These are phyloP conservation scores for Pseudoneurospora amorphoporcata DNA, from an alignment of 495 filamentous ascomycete species.

Conservation along the genomic window DNA sequence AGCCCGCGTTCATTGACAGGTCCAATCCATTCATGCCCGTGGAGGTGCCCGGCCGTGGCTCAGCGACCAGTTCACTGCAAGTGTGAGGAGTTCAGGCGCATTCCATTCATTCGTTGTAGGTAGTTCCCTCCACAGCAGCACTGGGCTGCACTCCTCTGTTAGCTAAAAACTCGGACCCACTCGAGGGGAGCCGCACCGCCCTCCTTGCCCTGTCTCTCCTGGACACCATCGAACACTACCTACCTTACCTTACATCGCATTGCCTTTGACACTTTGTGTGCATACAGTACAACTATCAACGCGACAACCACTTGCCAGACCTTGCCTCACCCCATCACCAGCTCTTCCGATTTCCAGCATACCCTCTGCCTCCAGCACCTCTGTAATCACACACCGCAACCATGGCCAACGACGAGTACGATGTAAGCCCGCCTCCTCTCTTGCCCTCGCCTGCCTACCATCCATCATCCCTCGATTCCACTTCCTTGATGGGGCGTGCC, in stretches of 20 bases:
- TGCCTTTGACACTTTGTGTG: slow-evolving; percentile 8
- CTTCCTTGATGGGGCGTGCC: neutral
- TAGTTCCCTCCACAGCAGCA: neutral
- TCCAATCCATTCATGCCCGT: neutral
- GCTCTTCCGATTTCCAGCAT: neutral
- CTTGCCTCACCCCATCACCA: slow-evolving; percentile 13
- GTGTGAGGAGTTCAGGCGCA: neutral
- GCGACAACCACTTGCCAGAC: neutral
- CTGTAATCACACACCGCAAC: slow-evolving; percentile 17
- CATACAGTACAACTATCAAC: slow-evolving; percentile 4
- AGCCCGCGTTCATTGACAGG: neutral
- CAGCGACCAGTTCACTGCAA: neutral
- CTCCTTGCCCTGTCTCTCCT: slow-evolving; percentile 20
- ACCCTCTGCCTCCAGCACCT: neutral
- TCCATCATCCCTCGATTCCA: neutral
- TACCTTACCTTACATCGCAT: too few relatives aligned
- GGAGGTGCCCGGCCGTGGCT: neutral
- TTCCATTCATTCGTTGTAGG: neutral
- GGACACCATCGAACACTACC: slow-evolving; percentile 10
- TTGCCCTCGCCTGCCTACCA: neutral
- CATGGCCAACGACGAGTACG: slow-evolving; percentile 99
- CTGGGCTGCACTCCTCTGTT: neutral
- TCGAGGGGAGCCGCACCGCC: slow-evolving; percentile 22
- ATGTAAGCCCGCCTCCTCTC: slow-evolving; percentile 57
- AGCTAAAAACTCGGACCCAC: slow-evolving; percentile 16